Conservation (phyloP, 2,329 filamentous ascomycete genomes). For the Lachnellula hyalina region DNA sequence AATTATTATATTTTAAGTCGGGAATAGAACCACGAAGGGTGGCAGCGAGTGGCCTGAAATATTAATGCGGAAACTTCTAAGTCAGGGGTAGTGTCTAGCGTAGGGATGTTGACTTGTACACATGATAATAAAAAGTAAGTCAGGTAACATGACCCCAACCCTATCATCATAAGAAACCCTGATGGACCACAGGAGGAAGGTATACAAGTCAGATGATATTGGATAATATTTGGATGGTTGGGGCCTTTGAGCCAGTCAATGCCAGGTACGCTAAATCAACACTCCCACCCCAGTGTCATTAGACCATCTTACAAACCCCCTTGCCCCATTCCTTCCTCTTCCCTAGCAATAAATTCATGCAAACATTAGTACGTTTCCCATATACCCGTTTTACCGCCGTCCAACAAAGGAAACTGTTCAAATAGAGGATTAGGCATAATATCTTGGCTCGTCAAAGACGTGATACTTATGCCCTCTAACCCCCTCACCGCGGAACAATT, state of each 20-base stretch:
- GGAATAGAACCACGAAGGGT: too few relatives aligned
- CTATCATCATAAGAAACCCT: too few relatives aligned
- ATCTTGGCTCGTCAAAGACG: conserved; percentile 88
- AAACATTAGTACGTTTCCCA: background rate
- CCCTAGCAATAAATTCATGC: background rate
- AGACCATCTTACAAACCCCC: background rate
- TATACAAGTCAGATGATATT: background rate
- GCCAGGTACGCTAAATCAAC: background rate
- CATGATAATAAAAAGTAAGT: too few relatives aligned
- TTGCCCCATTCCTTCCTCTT: background rate
- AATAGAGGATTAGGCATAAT: conserved; percentile 39
- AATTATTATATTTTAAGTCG: too few relatives aligned
- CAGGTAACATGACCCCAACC: too few relatives aligned
- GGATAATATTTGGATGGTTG: background rate
- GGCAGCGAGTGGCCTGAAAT: background rate
- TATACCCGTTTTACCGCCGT: background rate
- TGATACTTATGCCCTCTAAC: conserved; percentile 89
- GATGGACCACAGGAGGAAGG: too few relatives aligned
- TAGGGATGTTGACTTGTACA: too few relatives aligned
- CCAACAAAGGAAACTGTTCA: conserved; percentile 1
- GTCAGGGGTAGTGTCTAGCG: too few relatives aligned
- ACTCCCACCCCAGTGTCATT: background rate
- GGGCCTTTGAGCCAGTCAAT: background rate
- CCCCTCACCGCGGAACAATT: conserved; percentile 76
- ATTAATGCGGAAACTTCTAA: background rate